phyloP scores from a whole-genome alignment of 116 monocot species.

The Iris pallida region DNA sequence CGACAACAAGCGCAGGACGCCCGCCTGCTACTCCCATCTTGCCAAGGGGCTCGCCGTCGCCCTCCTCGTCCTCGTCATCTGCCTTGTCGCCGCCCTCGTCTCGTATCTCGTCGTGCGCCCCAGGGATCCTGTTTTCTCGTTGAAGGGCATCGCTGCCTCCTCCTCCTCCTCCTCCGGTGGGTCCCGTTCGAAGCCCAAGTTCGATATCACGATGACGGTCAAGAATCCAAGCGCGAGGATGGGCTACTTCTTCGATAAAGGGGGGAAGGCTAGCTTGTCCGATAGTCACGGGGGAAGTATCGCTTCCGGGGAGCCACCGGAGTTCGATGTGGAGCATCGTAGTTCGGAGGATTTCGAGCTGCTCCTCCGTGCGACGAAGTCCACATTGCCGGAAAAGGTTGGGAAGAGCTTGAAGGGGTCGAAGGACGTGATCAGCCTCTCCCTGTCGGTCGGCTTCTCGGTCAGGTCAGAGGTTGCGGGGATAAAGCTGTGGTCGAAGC shows the following conservation, averaged over 20 bases:
- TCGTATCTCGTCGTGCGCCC: constrained; percentile 13
- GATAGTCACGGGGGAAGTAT: not conserved
- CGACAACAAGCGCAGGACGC: not conserved
- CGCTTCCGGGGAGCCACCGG: not conserved
- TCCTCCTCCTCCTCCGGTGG: not conserved
- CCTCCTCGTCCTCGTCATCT: not conserved
- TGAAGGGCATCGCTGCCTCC: not conserved
- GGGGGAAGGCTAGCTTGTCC: not conserved
- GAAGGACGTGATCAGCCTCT: constrained; percentile 8
- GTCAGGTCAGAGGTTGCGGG: constrained; percentile 8
- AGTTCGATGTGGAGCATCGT: constrained; percentile 7
- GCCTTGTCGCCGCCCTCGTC: constrained; percentile 1
- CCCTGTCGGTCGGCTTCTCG: constrained; percentile 6
- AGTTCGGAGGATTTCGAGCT: constrained; percentile 1
- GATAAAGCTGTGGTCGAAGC: constrained; percentile 7
- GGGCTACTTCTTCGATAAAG: constrained; percentile 3
- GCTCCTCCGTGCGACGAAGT: not conserved
- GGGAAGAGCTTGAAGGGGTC: not conserved
- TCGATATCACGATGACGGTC: constrained; percentile 5
- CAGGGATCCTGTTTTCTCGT: not conserved
- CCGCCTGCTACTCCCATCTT: not conserved
- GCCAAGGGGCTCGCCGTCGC: not conserved
- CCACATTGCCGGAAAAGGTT: not conserved
- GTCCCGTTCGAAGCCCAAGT: not conserved
- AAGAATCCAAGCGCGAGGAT: constrained; percentile 9